These are phyloP conservation scores for Pyrenula aspistea DNA, from an alignment of 495 filamentous ascomycete species.

Conservation along the genomic window DNA sequence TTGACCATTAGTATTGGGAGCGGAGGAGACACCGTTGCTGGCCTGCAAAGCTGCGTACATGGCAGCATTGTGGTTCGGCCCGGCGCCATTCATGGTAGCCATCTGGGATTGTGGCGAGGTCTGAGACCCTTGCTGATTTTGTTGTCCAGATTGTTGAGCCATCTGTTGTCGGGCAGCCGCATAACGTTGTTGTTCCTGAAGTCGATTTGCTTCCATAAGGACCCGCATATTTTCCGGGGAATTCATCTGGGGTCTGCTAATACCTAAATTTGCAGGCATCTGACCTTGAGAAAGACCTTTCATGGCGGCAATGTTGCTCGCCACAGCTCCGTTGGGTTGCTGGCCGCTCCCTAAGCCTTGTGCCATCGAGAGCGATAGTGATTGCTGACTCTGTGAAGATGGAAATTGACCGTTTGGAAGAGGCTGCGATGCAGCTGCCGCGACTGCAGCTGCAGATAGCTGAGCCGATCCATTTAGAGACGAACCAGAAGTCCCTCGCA, in stretches of 20 bases:
- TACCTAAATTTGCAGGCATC: constrained; percentile 50
- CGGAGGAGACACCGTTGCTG: constrained; percentile 32
- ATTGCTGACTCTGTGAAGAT: constrained; percentile 11
- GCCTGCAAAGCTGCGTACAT: constrained; percentile 42
- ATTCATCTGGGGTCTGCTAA: constrained; percentile 44
- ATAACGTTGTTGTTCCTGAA: constrained; percentile 54
- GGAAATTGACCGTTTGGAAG: not conserved
- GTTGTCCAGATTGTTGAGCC: constrained; percentile 29
- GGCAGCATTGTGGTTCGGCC: constrained; percentile 41
- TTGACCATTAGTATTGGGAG: constrained; percentile 24
- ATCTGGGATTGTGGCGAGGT: constrained; percentile 33
- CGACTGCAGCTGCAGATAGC: not conserved
- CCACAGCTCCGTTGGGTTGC: constrained; percentile 34
- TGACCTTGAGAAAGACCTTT: constrained; percentile 60
- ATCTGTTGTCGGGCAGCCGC: constrained; percentile 53
- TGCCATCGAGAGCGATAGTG: constrained; percentile 22
- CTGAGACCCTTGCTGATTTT: constrained; percentile 19
- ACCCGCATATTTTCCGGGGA: constrained; percentile 40
- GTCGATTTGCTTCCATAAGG: constrained; percentile 46
- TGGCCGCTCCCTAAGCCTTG: constrained; percentile 25
- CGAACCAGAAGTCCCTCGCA: not conserved
- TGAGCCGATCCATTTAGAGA: not conserved
- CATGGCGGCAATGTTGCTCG: constrained; percentile 43
- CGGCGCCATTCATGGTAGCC: constrained; percentile 30
- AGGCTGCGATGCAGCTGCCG: not conserved